These are phyloP conservation scores for Cordia subcordata DNA, from an alignment of 257 asterid species.

Conservation along the genomic window DNA sequence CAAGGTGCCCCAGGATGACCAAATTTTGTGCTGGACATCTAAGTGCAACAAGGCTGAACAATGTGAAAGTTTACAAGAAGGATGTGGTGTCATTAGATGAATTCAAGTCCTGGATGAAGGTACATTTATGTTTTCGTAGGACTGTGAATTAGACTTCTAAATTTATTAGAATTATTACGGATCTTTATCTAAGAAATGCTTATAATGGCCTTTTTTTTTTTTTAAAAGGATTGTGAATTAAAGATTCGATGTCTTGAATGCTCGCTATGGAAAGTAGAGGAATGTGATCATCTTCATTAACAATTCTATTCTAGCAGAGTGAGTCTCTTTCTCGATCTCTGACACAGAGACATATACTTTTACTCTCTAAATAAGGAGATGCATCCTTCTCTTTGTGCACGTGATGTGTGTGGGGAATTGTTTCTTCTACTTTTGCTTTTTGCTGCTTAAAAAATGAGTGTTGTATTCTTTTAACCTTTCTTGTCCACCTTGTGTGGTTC, in stretches of 20 bases:
- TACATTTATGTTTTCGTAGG: background rate
- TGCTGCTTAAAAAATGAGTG: too few relatives aligned
- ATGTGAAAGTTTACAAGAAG: background rate
- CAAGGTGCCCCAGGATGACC: slow-evolving; percentile 1
- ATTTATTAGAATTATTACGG: too few relatives aligned
- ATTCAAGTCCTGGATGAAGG: slow-evolving; percentile 8
- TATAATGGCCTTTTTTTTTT: background rate
- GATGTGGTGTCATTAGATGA: background rate
- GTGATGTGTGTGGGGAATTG: too few relatives aligned
- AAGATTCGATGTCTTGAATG: background rate
- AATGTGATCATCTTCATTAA: background rate
- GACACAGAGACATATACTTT: too few relatives aligned
- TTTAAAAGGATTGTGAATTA: slow-evolving; percentile 1
- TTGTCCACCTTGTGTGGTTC: too few relatives aligned
- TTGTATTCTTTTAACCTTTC: too few relatives aligned
- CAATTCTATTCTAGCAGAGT: background rate
- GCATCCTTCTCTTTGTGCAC: too few relatives aligned
- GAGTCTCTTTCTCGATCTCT: background rate
- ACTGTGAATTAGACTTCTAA: background rate
- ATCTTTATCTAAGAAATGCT: background rate
- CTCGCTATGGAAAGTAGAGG: background rate
- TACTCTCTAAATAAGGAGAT: too few relatives aligned
- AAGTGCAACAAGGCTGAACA: slow-evolving; percentile 3
- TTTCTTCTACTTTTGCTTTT: too few relatives aligned
- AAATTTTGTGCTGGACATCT: background rate